Percentiles rank a stretch among this genome's conserved stretches.
phyloP scores from a whole-genome alignment of 108 stramenopile species.

The Conticribra weissflogii region DNA sequence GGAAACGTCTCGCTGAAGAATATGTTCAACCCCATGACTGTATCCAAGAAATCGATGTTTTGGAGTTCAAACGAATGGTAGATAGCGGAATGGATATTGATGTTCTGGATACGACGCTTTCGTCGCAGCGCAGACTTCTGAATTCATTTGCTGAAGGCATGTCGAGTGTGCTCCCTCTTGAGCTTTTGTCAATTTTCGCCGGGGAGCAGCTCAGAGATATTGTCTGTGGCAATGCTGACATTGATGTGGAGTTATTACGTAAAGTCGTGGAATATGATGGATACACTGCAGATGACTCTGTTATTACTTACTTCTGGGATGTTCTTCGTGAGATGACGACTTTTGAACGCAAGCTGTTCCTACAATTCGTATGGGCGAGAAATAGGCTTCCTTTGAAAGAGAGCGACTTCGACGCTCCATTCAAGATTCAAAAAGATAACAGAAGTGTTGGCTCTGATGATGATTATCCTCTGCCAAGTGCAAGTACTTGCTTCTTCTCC shows the following conservation, averaged over 20 bases:
- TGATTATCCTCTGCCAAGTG: conserved; percentile 89
- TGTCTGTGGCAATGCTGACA: conserved; percentile 91
- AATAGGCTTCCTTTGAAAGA: conserved; percentile 87
- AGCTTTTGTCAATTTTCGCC: conserved; percentile 87
- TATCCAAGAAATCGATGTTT: conserved; percentile 72
- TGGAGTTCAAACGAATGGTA: conserved; percentile 52
- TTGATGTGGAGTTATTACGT: conserved; percentile 93
- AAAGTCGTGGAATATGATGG: conserved; percentile 96
- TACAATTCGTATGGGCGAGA: conserved; percentile 98
- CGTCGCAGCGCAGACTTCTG: conserved; percentile 73
- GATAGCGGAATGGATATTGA: conserved; percentile 8
- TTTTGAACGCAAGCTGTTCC: conserved; percentile 85
- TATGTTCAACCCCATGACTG: conserved; percentile 11
- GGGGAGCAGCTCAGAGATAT: conserved; percentile 87
- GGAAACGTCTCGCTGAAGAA: conserved; percentile 77
- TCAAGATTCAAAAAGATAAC: conserved; percentile 87
- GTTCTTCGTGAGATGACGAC: conserved; percentile 89
- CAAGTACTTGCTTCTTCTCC: conserved; percentile 98
- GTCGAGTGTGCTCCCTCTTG: conserved; percentile 90
- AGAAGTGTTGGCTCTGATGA: conserved; percentile 51
- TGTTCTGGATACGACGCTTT: conserved; percentile 30
- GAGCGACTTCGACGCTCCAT: conserved; percentile 90
- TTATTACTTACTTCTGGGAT: conserved; percentile 93
- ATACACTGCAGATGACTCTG: conserved; percentile 69
- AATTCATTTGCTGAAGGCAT: conserved; percentile 90